phyloP scores from a whole-genome alignment of 495 filamentous ascomycete genomes.

The Amphirosellinia nigrospora region DNA sequence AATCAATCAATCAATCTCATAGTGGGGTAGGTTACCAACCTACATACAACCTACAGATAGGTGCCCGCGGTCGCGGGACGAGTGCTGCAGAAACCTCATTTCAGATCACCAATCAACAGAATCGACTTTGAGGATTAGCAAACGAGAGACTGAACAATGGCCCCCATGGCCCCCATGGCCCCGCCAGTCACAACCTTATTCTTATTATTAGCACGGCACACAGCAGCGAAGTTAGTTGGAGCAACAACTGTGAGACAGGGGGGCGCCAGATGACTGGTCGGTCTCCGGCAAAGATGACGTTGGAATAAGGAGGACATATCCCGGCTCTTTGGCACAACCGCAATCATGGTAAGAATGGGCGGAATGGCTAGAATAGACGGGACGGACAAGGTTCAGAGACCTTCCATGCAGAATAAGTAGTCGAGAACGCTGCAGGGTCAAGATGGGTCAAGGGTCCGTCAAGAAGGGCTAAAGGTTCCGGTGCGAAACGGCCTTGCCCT shows the following conservation, averaged over 20 bases:
- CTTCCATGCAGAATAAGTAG: constrained; percentile 24
- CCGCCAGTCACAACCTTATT: not conserved
- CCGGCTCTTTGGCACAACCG: not conserved
- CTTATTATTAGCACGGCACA: not conserved
- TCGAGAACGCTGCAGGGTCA: constrained; percentile 23
- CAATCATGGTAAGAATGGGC: not conserved
- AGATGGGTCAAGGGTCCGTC: not conserved
- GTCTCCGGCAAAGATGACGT: constrained; percentile 19
- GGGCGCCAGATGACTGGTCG: constrained; percentile 12
- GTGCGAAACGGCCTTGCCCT: constrained; percentile 9
- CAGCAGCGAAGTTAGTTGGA: not conserved
- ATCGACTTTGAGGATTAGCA: not conserved
- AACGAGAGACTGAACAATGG: too few species aligned
- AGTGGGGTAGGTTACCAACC: not conserved
- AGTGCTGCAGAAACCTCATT: constrained; percentile 1
- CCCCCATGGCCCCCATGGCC: not conserved
- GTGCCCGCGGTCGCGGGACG: constrained; percentile 1
- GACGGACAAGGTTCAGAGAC: constrained; percentile 16
- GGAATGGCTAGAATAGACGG: constrained; percentile 10
- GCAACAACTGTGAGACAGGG: constrained; percentile 2
- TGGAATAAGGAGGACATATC: constrained; percentile 14
- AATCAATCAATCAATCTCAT: not conserved
- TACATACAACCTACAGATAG: not conserved
- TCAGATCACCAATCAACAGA: not conserved
- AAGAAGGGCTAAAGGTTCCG: not conserved